Conservation (phyloP, 2,329 filamentous ascomycete genomes). For the Reticulascus tulasneorum region DNA sequence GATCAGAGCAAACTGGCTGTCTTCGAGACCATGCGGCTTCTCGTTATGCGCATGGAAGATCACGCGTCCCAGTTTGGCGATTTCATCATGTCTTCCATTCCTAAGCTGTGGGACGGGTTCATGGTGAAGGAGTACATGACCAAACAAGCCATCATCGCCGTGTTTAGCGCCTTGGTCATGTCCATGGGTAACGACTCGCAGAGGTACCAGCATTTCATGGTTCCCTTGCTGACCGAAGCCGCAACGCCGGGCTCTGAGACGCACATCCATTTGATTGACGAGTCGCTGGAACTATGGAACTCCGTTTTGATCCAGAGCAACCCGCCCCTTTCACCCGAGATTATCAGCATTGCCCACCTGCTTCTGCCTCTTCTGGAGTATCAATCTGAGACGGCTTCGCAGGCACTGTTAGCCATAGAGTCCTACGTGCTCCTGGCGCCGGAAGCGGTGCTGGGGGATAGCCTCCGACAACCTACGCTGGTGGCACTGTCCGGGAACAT, state of each 20-base stretch:
- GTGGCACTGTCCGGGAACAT: conserved; percentile 46
- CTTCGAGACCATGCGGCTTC: conserved; percentile 76
- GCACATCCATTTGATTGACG: conserved; percentile 81
- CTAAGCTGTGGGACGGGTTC: conserved; percentile 78
- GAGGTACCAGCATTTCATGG: conserved; percentile 72
- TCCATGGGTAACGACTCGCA: conserved; percentile 77
- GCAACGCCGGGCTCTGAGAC: conserved; percentile 72
- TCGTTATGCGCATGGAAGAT: conserved; percentile 78
- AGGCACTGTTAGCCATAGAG: conserved; percentile 62
- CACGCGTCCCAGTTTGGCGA: conserved; percentile 68
- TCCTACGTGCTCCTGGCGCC: conserved; percentile 69
- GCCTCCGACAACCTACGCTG: conserved; percentile 46
- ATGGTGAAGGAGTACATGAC: conserved; percentile 80
- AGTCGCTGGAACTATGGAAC: conserved; percentile 86
- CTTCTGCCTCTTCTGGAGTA: conserved; percentile 64
- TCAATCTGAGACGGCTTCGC: conserved; percentile 58
- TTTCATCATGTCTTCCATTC: conserved; percentile 75
- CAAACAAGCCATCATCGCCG: conserved; percentile 87
- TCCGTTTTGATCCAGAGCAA: conserved; percentile 66
- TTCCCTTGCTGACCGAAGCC: conserved; percentile 78
- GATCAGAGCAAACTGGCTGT: conserved; percentile 90
- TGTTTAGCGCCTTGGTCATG: conserved; percentile 79
- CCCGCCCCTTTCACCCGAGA: conserved; percentile 54
- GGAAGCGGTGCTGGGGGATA: conserved; percentile 58
- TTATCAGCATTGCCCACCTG: conserved; percentile 60